phyloP scores from a whole-genome alignment of 2,329 filamentous ascomycete species.

The Colletotrichum sp. region DNA sequence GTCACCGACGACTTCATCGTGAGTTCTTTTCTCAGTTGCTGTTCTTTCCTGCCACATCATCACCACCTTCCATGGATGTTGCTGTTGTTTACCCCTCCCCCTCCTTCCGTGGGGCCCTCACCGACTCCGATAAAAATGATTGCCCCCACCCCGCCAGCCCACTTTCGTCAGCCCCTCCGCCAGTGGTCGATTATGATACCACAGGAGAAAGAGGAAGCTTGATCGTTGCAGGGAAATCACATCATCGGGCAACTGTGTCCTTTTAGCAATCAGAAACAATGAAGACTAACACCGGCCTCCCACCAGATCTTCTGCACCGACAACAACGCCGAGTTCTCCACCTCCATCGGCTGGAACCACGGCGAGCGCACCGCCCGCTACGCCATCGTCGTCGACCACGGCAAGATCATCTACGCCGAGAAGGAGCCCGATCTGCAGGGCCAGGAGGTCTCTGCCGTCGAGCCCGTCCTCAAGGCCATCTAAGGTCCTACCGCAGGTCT shows the following conservation, averaged over 20 bases:
- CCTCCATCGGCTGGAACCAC: slow-evolving; percentile 77
- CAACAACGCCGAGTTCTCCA: slow-evolving; percentile 71
- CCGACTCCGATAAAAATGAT: slow-evolving; percentile 10
- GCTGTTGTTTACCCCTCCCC: neutral
- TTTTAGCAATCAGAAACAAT: neutral
- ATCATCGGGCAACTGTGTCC: neutral
- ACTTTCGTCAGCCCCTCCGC: slow-evolving; percentile 5
- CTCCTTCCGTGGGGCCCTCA: slow-evolving; percentile 12
- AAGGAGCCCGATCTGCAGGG: slow-evolving; percentile 63
- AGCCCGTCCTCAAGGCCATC: slow-evolving; percentile 62
- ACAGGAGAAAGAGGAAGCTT: neutral
- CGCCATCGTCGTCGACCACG: slow-evolving; percentile 82
- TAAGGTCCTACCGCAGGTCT: slow-evolving; percentile 16
- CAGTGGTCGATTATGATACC: neutral
- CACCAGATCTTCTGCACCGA: slow-evolving; percentile 76
- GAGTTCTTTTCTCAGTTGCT: slow-evolving; percentile 28
- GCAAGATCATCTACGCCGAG: slow-evolving; percentile 82
- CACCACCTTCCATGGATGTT: neutral
- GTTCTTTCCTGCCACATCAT: neutral
- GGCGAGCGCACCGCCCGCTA: slow-evolving; percentile 80
- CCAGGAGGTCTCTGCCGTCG: slow-evolving; percentile 56
- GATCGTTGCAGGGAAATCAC: neutral
- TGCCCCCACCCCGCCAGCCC: neutral
- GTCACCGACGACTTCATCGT: slow-evolving; percentile 72
- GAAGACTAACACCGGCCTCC: neutral